Evolutionary conservation across 208 protist genomes (phyloP).

Genomic region (Wallacemonas collosoma): DNA sequence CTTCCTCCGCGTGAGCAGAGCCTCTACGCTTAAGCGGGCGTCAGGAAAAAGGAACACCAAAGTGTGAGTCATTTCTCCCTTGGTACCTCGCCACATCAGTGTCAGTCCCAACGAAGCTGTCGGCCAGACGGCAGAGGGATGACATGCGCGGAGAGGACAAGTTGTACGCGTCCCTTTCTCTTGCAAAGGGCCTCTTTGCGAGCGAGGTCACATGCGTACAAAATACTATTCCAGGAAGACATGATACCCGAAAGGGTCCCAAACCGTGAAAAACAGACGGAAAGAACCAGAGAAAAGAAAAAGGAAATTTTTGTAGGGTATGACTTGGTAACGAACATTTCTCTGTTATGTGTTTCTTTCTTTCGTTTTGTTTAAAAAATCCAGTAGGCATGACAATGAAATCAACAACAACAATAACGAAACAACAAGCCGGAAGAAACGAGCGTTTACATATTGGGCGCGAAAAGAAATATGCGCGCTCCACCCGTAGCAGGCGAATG

Average conservation of each 20-base stretch:
- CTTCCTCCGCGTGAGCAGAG: slow-evolving; percentile 55
- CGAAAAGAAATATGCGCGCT: background rate
- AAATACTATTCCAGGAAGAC: background rate
- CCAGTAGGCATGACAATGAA: slow-evolving; percentile 24
- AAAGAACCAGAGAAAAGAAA: slow-evolving; percentile 9
- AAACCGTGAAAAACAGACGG: slow-evolving; percentile 2
- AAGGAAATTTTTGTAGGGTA: slow-evolving; percentile 1
- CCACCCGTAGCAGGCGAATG: too few species aligned
- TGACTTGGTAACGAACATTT: slow-evolving; percentile 4
- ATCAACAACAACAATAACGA: slow-evolving; percentile 2
- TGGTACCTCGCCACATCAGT: background rate
- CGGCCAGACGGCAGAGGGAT: too few species aligned
- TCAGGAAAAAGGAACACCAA: background rate
- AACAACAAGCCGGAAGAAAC: slow-evolving; percentile 4
- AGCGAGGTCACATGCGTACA: background rate
- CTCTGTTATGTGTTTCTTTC: slow-evolving; percentile 12
- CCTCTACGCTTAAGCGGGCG: slow-evolving; percentile 58
- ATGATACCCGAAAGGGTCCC: background rate
- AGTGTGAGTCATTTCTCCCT: background rate
- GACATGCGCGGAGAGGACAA: too few species aligned
- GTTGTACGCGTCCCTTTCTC: too few species aligned
- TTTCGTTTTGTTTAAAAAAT: slow-evolving; percentile 21
- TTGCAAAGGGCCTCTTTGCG: background rate
- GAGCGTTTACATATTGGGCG: too few species aligned
- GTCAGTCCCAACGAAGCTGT: background rate